Evolutionary conservation across 2,329 filamentous ascomycete species (phyloP).

Genomic region (Xylariaceae sp.): DNA sequence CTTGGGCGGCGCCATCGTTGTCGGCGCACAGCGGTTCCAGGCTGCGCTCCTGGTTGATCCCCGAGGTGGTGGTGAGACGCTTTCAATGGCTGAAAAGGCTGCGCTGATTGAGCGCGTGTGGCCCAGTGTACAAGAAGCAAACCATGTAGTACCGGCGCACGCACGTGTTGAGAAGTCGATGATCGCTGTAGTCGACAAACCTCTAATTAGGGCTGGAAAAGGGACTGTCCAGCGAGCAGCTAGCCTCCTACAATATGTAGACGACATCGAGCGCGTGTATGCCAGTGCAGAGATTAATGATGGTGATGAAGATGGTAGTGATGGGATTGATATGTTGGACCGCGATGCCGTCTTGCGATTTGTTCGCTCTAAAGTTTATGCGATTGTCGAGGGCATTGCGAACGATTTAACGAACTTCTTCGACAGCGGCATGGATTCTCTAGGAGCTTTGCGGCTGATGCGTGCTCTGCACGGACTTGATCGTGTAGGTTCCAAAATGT

Average conservation of each 20-base stretch:
- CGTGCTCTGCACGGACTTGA: slow-evolving; percentile 9
- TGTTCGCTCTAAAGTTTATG: not conserved
- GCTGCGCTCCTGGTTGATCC: slow-evolving; percentile 23
- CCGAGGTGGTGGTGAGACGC: not conserved
- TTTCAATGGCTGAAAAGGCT: slow-evolving; percentile 17
- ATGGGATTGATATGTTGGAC: not conserved
- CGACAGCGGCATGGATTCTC: slow-evolving; percentile 15
- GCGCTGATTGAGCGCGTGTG: slow-evolving; percentile 22
- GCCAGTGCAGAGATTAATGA: not conserved
- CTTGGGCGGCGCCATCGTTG: slow-evolving; percentile 17
- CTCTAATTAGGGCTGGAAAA: not conserved
- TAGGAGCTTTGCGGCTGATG: slow-evolving; percentile 11
- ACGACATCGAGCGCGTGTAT: not conserved
- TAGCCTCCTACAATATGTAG: not conserved
- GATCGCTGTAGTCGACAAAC: slow-evolving; percentile 7
- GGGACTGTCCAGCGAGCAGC: not conserved
- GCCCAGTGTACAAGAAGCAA: slow-evolving; percentile 23
- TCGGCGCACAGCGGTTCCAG: slow-evolving; percentile 21
- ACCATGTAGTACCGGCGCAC: slow-evolving; percentile 17
- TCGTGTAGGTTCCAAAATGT: slow-evolving; percentile 1
- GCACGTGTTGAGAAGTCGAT: slow-evolving; percentile 22
- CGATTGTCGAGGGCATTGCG: not conserved
- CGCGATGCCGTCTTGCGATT: not conserved
- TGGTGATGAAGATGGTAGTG: not conserved
- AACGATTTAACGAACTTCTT: slow-evolving; percentile 12